phyloP scores from a whole-genome alignment of 768 basidiomycete species.

The Leccinum fibrillosum region DNA sequence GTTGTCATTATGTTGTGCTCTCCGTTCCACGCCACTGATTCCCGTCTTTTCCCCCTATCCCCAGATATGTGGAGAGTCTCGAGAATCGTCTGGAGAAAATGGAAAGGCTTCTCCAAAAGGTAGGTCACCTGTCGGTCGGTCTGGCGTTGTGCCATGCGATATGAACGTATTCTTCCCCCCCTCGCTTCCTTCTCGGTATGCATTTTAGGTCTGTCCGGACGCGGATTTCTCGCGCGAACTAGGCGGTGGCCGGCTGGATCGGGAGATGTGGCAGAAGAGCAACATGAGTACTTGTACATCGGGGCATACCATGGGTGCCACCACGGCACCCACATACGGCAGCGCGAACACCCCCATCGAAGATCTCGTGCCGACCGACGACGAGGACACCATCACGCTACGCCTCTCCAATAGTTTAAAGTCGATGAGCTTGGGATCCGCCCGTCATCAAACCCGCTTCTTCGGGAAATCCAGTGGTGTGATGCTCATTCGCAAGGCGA shows the following conservation, averaged over 20 bases:
- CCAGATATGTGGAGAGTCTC: constrained; percentile 61
- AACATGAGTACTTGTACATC: constrained; percentile 8
- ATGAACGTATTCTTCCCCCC: not conserved
- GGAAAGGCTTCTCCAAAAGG: constrained; percentile 57
- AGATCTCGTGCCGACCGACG: constrained; percentile 26
- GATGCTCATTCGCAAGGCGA: constrained; percentile 43
- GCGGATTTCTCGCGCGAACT: constrained; percentile 59
- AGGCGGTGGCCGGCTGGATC: constrained; percentile 40
- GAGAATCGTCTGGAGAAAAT: constrained; percentile 63
- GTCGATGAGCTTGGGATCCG: constrained; percentile 14
- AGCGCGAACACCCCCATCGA: constrained; percentile 10
- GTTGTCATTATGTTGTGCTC: not conserved
- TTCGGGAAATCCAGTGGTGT: constrained; percentile 42
- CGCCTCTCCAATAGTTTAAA: constrained; percentile 25
- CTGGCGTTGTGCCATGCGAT: not conserved
- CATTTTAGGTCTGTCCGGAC: constrained; percentile 57
- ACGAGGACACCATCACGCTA: constrained; percentile 23
- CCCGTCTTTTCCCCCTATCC: not conserved
- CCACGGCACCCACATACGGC: constrained; percentile 8
- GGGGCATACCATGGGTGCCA: constrained; percentile 10
- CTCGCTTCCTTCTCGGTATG: not conserved
- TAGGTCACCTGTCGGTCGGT: constrained; percentile 14
- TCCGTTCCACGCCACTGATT: not conserved
- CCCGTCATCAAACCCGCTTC: constrained; percentile 22
- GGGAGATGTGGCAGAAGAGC: constrained; percentile 34